These are phyloP conservation scores for Musa itinerans DNA, from an alignment of 176 grass and related monocot species.

Conservation along the genomic window DNA sequence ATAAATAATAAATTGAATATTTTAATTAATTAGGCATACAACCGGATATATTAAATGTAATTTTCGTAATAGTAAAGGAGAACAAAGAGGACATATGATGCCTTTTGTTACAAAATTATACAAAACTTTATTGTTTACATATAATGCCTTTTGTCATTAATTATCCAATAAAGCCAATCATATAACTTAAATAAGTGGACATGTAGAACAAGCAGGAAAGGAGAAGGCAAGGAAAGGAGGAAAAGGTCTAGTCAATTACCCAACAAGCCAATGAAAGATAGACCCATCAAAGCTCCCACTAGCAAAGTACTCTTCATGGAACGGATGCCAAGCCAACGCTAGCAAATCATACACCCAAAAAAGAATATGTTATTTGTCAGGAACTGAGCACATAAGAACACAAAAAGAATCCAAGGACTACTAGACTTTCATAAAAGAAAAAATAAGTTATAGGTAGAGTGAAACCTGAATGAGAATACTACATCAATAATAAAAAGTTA, in stretches of 20 bases:
- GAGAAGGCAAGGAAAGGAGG: neutral
- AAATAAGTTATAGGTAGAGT: neutral
- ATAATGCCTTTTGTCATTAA: neutral
- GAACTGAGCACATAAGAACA: neutral
- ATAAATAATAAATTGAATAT: too few relatives aligned
- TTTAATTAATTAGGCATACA: too few relatives aligned
- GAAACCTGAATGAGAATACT: slow-evolving; percentile 1
- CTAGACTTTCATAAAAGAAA: slow-evolving; percentile 2
- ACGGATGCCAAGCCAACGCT: slow-evolving; percentile 98
- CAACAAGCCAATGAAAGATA: slow-evolving; percentile 99
- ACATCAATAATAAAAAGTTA: slow-evolving; percentile 16
- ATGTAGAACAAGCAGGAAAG: neutral
- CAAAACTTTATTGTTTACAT: neutral
- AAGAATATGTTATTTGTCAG: neutral
- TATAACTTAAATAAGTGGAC: neutral
- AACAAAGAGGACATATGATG: too few relatives aligned
- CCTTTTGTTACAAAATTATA: too few relatives aligned
- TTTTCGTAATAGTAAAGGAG: too few relatives aligned
- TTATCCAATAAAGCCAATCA: neutral
- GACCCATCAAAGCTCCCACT: slow-evolving; percentile 95
- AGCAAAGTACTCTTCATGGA: slow-evolving; percentile 99
- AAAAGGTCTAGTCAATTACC: slow-evolving; percentile 34
- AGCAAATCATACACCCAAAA: slow-evolving; percentile 20
- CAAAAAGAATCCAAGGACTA: neutral
- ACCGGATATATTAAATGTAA: too few relatives aligned